These are phyloP conservation scores for Ensete glaucum DNA, from an alignment of 176 grass and related monocot species.

Conservation along the genomic window DNA sequence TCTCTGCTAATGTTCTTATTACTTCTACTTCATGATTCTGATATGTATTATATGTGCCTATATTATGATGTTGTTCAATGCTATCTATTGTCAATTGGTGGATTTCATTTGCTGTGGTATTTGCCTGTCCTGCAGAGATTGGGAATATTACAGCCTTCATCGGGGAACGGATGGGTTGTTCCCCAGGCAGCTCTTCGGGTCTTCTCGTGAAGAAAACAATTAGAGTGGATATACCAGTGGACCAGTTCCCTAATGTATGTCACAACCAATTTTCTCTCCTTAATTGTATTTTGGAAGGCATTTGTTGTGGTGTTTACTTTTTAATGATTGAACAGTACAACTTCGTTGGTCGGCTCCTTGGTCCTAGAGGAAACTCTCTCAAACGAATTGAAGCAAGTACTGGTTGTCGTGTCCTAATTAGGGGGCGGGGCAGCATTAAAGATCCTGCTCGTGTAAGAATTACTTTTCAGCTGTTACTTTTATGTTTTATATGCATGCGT, in stretches of 20 bases:
- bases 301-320: neutral
- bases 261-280: neutral
- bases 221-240: slow-evolving; percentile 41
- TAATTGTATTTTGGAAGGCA: neutral
- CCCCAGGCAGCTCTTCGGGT: slow-evolving; percentile 22
- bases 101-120: neutral
- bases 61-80: neutral
- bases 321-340: slow-evolving; percentile 24
- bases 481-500: neutral
- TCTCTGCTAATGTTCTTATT: no score
- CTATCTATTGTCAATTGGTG: neutral
- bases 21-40: neutral
- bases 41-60: no score
- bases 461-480: neutral
- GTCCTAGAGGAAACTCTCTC: slow-evolving; percentile 41
- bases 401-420: slow-evolving; percentile 31
- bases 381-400: slow-evolving; percentile 35
- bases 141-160: slow-evolving; percentile 22
- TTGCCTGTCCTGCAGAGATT: slow-evolving; percentile 19
- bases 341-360: slow-evolving; percentile 42
- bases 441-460: slow-evolving; percentile 29
- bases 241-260: slow-evolving; percentile 35
- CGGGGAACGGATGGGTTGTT: slow-evolving; percentile 21
- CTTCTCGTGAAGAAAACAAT: slow-evolving; percentile 36
- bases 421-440: slow-evolving; percentile 36